Base-by-base conservation (phyloP, 148 eudicot species). In the Selenicereus undatus region DNA sequence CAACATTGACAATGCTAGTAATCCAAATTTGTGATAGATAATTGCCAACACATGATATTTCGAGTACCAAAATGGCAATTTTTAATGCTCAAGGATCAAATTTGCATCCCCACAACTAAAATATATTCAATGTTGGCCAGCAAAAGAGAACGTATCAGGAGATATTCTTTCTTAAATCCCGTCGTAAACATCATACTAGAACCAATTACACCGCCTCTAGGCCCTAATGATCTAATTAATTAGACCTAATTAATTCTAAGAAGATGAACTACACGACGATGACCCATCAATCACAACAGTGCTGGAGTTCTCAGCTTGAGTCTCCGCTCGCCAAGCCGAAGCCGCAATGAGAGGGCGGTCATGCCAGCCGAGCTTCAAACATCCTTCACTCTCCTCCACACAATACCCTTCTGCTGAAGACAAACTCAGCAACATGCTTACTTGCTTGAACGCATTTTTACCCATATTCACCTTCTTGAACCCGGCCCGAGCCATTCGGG, bases 331-430 rank as follows among this genome's bases (percentile, higher is more conserved):
- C 96, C 96, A 92, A 87, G 92, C 93, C 29, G 96, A 92, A 68
- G 93, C 92, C 8, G 91, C 83, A 76, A 92, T 85, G n/a, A 92
- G 89, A 22, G 92, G 90, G 3, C 89, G 91, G 51, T 81, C 83
- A 81, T 92, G 93, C 96, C 96, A 92, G 26, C 93, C 91, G 3
- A 92, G 87, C 0, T 85, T 89, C 80, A 92, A 79, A 50, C 91
- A 92, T 58, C 97, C 94, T 12, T 91, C 91, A 21, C 69, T 85
- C 84, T 90, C 97, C 65, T 91, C 89, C 73, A 92, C 97, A 62
- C 86, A 71, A 69, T 83, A 91, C 35, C 97, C 97, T 70, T 92
- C 87, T 0, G 89, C 88, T 5, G 92, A 88, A 52, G 82, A 90
- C 83, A 92, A 29, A 11, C 87, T 84, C 51, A 92, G 70, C 72